These are phyloP conservation scores for Tetracladium setigerum DNA, from an alignment of 495 filamentous ascomycete species.

Conservation along the genomic window DNA sequence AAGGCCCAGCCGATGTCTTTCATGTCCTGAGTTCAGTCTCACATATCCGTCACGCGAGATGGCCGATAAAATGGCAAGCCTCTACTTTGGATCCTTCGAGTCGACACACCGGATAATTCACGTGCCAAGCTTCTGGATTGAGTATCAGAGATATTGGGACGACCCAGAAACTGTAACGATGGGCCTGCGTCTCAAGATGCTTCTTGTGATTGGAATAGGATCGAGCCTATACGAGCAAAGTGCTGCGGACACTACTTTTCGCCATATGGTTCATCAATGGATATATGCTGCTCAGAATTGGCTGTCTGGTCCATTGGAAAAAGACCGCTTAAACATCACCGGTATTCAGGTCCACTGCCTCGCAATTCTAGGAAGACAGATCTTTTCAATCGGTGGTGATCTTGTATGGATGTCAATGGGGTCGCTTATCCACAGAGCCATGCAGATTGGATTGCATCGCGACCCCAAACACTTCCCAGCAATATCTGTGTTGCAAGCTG, in stretches of 20 bases:
- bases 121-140: constrained; percentile 43
- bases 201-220: constrained; percentile 47
- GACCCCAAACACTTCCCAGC: constrained; percentile 44
- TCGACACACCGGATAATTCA: constrained; percentile 50
- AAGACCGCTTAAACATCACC: constrained; percentile 39
- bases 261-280: constrained; percentile 36
- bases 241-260: constrained; percentile 24
- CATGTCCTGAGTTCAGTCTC: constrained; percentile 20
- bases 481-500: constrained; percentile 39
- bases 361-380: constrained; percentile 45
- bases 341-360: constrained; percentile 48
- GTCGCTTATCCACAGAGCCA: constrained; percentile 45
- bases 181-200: constrained; percentile 37
- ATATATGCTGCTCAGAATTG: constrained; percentile 49
- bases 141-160: constrained; percentile 46
- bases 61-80: constrained; percentile 41
- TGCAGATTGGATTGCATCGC: constrained; percentile 52
- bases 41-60: constrained; percentile 38
- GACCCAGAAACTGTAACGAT: constrained; percentile 25
- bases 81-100: constrained; percentile 53
- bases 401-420: constrained; percentile 49
- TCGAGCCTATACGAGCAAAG: constrained; percentile 35
- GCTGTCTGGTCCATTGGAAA: constrained; percentile 44
- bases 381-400: constrained; percentile 42
- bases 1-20: constrained; percentile 21